Percentiles rank a stretch among this genome's conserved stretches.
phyloP scores from a whole-genome alignment of 179 eudicot genomes.

The Beta corolliflora region DNA sequence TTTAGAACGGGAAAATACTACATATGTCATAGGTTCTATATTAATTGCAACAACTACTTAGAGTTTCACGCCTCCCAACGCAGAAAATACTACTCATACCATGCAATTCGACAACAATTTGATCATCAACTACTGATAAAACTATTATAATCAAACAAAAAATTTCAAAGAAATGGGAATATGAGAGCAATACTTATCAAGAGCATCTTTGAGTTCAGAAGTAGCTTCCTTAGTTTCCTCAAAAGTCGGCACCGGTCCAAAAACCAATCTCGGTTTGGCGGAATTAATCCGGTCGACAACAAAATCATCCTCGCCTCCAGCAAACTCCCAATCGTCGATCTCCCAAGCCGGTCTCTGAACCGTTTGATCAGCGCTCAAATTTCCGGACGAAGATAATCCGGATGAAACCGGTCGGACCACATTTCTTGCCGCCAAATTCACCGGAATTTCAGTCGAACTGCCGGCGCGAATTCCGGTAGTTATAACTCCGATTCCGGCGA shows the following conservation, averaged over 20 bases:
- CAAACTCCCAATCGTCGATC: constrained; percentile 55
- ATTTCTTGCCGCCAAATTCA: constrained; percentile 33
- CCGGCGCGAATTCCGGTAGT: constrained; percentile 37
- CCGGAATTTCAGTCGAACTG: constrained; percentile 26
- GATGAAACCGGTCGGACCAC: constrained; percentile 35
- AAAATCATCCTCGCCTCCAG: constrained; percentile 36
- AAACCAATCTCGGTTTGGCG: constrained; percentile 54
- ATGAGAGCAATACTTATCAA: constrained; percentile 47
- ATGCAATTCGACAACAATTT: background rate
- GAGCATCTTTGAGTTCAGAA: constrained; percentile 64
- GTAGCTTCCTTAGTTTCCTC: constrained; percentile 77
- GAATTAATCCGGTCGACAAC: constrained; percentile 32
- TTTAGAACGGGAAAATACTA: no score
- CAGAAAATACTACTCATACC: no score
- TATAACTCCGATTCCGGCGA: constrained; percentile 45
- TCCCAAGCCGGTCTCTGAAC: constrained; percentile 42
- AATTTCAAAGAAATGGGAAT: background rate
- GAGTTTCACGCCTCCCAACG: no score
- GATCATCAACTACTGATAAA: background rate
- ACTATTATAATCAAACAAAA: background rate
- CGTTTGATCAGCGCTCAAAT: constrained; percentile 22
- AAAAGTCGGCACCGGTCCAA: constrained; percentile 61
- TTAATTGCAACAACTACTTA: no score
- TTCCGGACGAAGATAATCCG: constrained; percentile 21
- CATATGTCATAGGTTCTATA: no score